Evolutionary conservation across 371 early-diverging fungal genomes (phyloP).

Genomic region (Blyttiomyces sp.): DNA sequence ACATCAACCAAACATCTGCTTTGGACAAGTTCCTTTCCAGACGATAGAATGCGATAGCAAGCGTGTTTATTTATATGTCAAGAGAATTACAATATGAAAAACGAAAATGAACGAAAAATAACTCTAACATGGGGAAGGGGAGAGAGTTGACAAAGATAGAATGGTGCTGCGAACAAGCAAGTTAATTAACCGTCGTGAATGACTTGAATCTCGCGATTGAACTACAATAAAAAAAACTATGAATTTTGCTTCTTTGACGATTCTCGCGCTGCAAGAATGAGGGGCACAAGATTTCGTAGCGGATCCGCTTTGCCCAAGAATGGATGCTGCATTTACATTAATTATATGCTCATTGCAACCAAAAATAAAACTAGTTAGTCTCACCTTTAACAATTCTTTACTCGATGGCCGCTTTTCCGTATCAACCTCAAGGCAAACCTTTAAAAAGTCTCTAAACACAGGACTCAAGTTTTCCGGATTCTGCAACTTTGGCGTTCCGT

Average conservation of each 20-base stretch:
- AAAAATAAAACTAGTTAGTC: constrained; percentile 42
- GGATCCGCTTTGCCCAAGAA: constrained; percentile 87
- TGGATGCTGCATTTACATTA: constrained; percentile 64
- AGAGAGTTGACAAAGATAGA: no score
- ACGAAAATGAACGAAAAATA: no score
- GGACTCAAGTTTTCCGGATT: constrained; percentile 76
- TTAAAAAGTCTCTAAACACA: constrained; percentile 80
- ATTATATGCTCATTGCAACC: not conserved
- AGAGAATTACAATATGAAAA: no score
- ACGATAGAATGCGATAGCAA: no score
- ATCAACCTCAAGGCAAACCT: constrained; percentile 78
- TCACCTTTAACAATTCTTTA: constrained; percentile 70
- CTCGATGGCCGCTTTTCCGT: constrained; percentile 79
- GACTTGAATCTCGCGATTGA: no score
- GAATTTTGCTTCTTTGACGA: not conserved
- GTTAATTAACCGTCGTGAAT: no score
- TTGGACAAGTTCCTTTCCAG: no score
- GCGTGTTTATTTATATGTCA: no score
- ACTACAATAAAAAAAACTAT: no score
- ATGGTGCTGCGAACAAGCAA: no score
- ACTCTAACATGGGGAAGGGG: no score
- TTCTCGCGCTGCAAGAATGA: constrained; percentile 72
- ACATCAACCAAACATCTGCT: no score
- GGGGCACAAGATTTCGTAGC: constrained; percentile 76
- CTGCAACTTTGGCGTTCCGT: constrained; percentile 92